A percentile compares a stretch with the other conserved stretches of the same genome.
These are phyloP conservation scores for Friedmanniomyces simplex DNA, from an alignment of 495 filamentous ascomycete genomes.

Conservation along the genomic window DNA sequence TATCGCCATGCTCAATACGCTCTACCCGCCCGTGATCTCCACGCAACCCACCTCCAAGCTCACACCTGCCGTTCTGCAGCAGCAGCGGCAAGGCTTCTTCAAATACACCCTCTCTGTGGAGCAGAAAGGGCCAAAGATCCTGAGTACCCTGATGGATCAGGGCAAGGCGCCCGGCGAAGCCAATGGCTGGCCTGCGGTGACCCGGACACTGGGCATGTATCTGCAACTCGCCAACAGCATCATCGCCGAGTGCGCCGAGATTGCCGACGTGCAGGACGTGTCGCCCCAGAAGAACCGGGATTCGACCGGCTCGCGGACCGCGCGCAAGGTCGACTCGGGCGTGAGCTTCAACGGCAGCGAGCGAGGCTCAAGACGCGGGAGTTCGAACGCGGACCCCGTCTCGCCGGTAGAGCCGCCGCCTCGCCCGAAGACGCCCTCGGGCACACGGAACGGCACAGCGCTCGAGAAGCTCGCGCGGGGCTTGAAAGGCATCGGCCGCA, in stretches of 20 bases:
- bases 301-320: slow-evolving; percentile 23
- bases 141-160: slow-evolving; percentile 46
- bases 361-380: slow-evolving; percentile 31
- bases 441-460: slow-evolving; percentile 32
- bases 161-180: slow-evolving; percentile 40
- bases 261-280: slow-evolving; percentile 41
- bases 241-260: slow-evolving; percentile 48
- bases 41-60: slow-evolving; percentile 44
- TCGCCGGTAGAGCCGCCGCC: slow-evolving; percentile 5
- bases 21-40: slow-evolving; percentile 49
- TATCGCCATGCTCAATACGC: slow-evolving; percentile 65
- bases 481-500: slow-evolving; percentile 37
- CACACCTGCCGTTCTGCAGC: slow-evolving; percentile 41
- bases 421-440: slow-evolving; percentile 24
- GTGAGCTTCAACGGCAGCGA: slow-evolving; percentile 45
- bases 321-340: slow-evolving; percentile 53
- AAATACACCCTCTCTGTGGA: slow-evolving; percentile 52
- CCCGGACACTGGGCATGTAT: slow-evolving; percentile 50
- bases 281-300: slow-evolving; percentile 18
- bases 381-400: slow-evolving; percentile 25
- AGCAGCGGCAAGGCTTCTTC: slow-evolving; percentile 58
- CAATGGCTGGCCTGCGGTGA: slow-evolving; percentile 48
- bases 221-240: slow-evolving; percentile 48
- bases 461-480: slow-evolving; percentile 51
- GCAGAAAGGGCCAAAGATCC: slow-evolving; percentile 44